phyloP scores from a whole-genome alignment of 176 grass and related monocot species.

The Saccharum officinarum region DNA sequence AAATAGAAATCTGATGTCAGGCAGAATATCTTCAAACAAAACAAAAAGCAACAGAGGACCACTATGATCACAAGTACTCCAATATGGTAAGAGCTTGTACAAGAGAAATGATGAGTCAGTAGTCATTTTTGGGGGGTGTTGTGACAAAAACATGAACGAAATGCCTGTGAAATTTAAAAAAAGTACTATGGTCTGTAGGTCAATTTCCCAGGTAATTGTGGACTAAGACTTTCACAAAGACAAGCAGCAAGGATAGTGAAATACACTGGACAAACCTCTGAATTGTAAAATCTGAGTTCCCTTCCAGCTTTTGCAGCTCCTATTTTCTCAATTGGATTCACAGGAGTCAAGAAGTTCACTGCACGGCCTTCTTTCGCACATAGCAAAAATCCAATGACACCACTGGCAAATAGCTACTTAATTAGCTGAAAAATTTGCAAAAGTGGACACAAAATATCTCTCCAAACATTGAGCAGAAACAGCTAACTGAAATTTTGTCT shows the following conservation, averaged over 20 bases:
- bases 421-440: background rate
- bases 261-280: constrained; percentile 46
- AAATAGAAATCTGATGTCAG: background rate
- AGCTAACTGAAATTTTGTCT: background rate
- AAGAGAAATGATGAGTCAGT: background rate
- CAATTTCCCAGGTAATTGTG: background rate
- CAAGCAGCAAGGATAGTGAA: background rate
- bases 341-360: constrained; percentile 70
- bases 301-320: constrained; percentile 51
- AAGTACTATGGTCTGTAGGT: background rate
- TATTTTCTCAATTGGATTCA: constrained; percentile 81
- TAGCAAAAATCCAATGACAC: constrained; percentile 92
- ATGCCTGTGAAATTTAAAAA: background rate
- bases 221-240: background rate
- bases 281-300: constrained; percentile 89
- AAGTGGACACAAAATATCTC: background rate
- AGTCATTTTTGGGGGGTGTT: background rate
- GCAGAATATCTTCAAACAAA: background rate
- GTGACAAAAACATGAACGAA: background rate
- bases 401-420: constrained; percentile 39
- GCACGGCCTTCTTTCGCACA: constrained; percentile 67
- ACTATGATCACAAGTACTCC: background rate
- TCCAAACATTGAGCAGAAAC: background rate
- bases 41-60: background rate
- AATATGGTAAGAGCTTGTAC: background rate